Evolutionary conservation across 441 rosid genomes (phyloP), one percentile per base, ranked within the genome.

Genomic region (Mallotus japonicus): DNA sequence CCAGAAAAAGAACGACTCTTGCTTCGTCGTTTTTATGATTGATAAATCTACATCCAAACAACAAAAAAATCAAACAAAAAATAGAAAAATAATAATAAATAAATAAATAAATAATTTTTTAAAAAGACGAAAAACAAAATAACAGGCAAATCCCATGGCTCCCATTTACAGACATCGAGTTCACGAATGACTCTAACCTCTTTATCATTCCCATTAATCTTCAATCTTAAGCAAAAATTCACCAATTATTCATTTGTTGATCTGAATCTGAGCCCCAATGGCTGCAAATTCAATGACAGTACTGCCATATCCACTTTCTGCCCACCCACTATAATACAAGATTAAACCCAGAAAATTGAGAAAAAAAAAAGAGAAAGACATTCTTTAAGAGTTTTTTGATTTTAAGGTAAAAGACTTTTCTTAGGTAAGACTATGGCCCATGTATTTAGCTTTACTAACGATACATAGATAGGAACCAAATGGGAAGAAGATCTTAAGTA

Each of bases 91-190:
- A 24, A 24, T 24, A 24, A 24, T 24, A 24, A 24, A 24, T 24
- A 24, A 24, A 24, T 24, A 24, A 24, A 24, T 24, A 24, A 24
- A 24, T 24, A 24, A 24, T 24, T 24, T 24, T 24, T 24, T 24
- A 24, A 24, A 24, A 24, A 24, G 28, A 1, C 28, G 28, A 24
- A 24, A 24, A 24, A 24, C 1, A 24, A 24, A 24, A 24, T 78
- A 87, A 93, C 90, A 67, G 97, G 98, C 58, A 92, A 85, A 76
- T 92, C 98, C 95, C 93, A 90, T 1, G 97, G 98, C 84, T 92
- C 98, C 76, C 84, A 80, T 83, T 87, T 89, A 62, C 95, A 92
- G 73, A 92, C 89, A 78, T 92, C 98, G 74, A 92, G 81, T 64
- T 88, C 98, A 15, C 86, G 85, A 60, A 92, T 91, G 12, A 88